These are phyloP conservation scores for Hypoxylon sp. DNA, from an alignment of 2,329 filamentous ascomycete species.

Conservation along the genomic window DNA sequence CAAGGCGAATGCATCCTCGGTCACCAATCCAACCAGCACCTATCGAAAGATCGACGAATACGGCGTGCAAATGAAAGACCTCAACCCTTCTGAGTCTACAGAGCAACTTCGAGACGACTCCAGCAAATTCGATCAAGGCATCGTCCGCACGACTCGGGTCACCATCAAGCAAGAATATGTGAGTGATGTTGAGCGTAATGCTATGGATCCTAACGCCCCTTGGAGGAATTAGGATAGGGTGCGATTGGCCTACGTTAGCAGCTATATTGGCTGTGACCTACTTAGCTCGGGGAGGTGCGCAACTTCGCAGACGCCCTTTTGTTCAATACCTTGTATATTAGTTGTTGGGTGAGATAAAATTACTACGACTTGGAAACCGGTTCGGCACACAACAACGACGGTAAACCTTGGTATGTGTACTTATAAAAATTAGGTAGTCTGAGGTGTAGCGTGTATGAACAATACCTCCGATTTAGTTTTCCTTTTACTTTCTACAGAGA, in stretches of 20 bases:
- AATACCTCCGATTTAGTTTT: slow-evolving; percentile 1
- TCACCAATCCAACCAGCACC: slow-evolving; percentile 28
- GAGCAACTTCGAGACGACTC: slow-evolving; percentile 44
- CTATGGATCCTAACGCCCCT: slow-evolving; percentile 28
- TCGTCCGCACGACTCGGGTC: slow-evolving; percentile 46
- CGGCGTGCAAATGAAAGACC: slow-evolving; percentile 40
- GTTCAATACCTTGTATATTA: slow-evolving; percentile 26
- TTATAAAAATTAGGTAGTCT: background rate
- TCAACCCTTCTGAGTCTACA: slow-evolving; percentile 47
- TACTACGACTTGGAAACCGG: background rate
- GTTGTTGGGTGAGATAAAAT: slow-evolving; percentile 14
- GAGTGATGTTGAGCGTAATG: slow-evolving; percentile 10
- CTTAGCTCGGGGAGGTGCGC: background rate
- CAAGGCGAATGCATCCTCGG: slow-evolving; percentile 23
- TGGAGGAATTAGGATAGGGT: slow-evolving; percentile 26
- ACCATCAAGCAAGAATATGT: slow-evolving; percentile 39
- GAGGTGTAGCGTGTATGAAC: slow-evolving; percentile 8
- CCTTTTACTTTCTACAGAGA: background rate
- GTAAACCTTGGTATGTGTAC: slow-evolving; percentile 1
- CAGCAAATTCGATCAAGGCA: slow-evolving; percentile 36
- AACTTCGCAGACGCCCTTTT: slow-evolving; percentile 16
- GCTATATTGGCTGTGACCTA: slow-evolving; percentile 3
- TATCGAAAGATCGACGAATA: slow-evolving; percentile 47
- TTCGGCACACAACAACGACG: background rate
- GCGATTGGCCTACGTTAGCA: slow-evolving; percentile 10